Evolutionary conservation across 208 protist genomes (phyloP), one percentile per base, ranked within the genome.

Genomic region (Balamuthia mandrillaris): DNA sequence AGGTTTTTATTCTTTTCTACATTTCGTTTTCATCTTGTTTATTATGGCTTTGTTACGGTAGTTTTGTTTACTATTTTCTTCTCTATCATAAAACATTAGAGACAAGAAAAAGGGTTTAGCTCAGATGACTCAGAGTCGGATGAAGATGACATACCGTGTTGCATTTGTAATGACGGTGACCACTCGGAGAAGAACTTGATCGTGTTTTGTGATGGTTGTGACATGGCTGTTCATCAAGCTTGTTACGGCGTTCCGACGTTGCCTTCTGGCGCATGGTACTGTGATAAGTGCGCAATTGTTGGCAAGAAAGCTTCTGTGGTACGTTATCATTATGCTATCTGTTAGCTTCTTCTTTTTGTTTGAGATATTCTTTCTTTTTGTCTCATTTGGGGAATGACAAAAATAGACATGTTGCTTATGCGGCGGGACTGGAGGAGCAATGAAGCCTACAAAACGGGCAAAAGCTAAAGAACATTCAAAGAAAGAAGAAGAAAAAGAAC

Each of bases 281-380:
- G 70, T n/a, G 60, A 42, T 37, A 79, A 79, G 47, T 79, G 70
- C 27, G n/a, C n/a, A n/a, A n/a, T n/a, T n/a, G n/a, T n/a, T n/a
- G n/a, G n/a, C n/a, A n/a, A n/a, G n/a, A n/a, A n/a, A n/a, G n/a
- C n/a, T n/a, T n/a, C n/a, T n/a, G n/a, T n/a, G n/a, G n/a, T n/a
- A n/a, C n/a, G n/a, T n/a, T n/a, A n/a, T n/a, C n/a, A n/a, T n/a
- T n/a, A n/a, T n/a, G n/a, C n/a, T n/a, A n/a, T n/a, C n/a, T n/a
- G n/a, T n/a, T n/a, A n/a, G n/a, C n/a, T n/a, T n/a, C n/a, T n/a
- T n/a, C n/a, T n/a, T n/a, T n/a, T n/a, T n/a, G n/a, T n/a, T n/a
- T n/a, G n/a, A n/a, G n/a, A n/a, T n/a, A n/a, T n/a, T n/a, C n/a
- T n/a, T n/a, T n/a, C n/a, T n/a, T n/a, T n/a, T n/a, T n/a, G n/a